phyloP scores from a whole-genome alignment of 768 basidiomycete species.

The Suillus cothurnatus region DNA sequence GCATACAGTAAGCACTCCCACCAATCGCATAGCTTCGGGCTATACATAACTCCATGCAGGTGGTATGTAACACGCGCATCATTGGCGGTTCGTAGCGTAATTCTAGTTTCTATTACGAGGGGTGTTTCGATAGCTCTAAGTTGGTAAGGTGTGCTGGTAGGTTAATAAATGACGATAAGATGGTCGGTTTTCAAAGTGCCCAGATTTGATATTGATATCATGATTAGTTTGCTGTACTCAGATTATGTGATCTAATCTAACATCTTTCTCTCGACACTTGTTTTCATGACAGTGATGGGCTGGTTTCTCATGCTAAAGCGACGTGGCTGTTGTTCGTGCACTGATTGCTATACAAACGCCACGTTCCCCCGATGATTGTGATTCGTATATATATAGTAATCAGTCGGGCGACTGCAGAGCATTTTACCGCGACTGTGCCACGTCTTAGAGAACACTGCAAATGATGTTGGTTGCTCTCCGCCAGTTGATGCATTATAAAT shows the following conservation, averaged over 20 bases:
- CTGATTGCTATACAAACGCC: not conserved
- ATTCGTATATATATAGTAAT: not conserved
- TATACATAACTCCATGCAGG: not conserved
- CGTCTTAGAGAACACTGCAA: not conserved
- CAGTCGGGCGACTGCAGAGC: not conserved
- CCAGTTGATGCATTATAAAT: constrained; percentile 2
- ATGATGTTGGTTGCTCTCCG: not conserved
- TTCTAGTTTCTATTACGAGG: not conserved
- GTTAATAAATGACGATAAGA: not conserved
- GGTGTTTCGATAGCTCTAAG: not conserved
- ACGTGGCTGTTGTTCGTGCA: not conserved
- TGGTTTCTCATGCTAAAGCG: not conserved
- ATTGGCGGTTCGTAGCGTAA: not conserved
- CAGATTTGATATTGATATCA: not conserved
- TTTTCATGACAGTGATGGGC: not conserved
- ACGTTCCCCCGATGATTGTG: not conserved
- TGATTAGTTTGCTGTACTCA: not conserved
- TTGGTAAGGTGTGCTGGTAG: not conserved
- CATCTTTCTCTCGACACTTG: not conserved
- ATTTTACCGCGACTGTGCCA: not conserved
- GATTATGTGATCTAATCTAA: not conserved
- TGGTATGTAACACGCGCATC: not conserved
- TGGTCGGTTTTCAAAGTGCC: not conserved
- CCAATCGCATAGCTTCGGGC: not conserved
- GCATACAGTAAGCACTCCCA: not conserved